Conservation (phyloP, 371 early-diverging fungal genomes). For the Lichtheimia hyalospora region DNA sequence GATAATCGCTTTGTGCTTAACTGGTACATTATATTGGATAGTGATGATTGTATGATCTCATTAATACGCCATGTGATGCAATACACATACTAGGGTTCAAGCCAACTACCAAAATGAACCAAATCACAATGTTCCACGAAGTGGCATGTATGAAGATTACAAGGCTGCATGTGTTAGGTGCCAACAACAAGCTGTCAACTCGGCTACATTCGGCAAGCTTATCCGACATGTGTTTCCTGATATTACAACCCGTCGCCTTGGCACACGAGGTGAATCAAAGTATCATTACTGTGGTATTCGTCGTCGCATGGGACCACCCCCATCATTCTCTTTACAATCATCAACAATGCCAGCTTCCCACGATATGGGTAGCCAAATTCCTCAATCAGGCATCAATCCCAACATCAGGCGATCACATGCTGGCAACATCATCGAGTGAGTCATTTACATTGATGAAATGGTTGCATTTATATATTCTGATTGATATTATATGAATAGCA, state of each 20-base stretch:
- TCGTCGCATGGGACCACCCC: conserved; percentile 7
- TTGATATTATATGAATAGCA: too few relatives aligned
- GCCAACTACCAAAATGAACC: conserved; percentile 54
- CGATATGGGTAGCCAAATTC: too few relatives aligned
- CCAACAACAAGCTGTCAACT: conserved; percentile 54
- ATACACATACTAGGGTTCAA: conserved; percentile 35
- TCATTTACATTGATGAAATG: too few relatives aligned
- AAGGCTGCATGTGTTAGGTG: conserved; percentile 37
- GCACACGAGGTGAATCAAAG: conserved; percentile 63
- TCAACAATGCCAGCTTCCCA: neutral
- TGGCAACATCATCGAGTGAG: too few relatives aligned
- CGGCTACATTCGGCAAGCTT: conserved; percentile 70
- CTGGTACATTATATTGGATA: neutral
- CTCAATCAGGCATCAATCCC: too few relatives aligned
- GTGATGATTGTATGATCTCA: neutral
- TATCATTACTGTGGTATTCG: conserved; percentile 61
- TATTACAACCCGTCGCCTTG: conserved; percentile 62
- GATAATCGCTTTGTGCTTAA: neutral
- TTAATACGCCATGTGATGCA: neutral
- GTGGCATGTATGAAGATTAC: conserved; percentile 63
- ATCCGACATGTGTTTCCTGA: conserved; percentile 62
- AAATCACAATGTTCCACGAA: conserved; percentile 61
- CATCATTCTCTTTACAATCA: neutral
- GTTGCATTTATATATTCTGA: too few relatives aligned
- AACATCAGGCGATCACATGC: too few relatives aligned